Evolutionary conservation across 164 flowering plant genomes (phyloP).

Genomic region (Nymphaea colorata): DNA sequence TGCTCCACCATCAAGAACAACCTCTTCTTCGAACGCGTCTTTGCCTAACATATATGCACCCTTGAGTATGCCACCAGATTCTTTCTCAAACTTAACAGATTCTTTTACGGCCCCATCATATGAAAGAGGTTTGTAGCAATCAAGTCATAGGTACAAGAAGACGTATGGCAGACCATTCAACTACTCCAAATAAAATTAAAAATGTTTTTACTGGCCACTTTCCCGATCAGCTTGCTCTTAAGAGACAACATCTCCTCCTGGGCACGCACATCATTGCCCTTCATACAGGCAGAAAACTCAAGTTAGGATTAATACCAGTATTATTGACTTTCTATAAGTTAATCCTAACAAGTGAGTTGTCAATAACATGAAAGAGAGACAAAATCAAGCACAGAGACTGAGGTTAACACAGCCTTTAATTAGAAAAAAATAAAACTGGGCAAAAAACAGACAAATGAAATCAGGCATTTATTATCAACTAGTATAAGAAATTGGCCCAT

Average conservation of each 20-base stretch:
- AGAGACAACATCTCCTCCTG: conserved; percentile 72
- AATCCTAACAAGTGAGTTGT: not conserved
- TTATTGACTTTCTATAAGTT: not conserved
- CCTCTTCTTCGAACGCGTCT: too few species aligned
- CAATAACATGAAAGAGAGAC: not conserved
- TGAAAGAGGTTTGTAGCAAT: not conserved
- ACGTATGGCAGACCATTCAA: not conserved
- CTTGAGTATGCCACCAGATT: too few species aligned
- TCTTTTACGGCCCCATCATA: too few species aligned
- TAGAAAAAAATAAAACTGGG: too few species aligned
- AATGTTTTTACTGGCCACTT: conserved; percentile 64
- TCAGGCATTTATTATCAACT: too few species aligned
- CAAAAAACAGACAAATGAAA: too few species aligned
- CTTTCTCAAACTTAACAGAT: too few species aligned
- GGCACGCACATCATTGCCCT: conserved; percentile 62
- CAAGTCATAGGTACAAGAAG: not conserved
- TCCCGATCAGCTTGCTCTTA: conserved; percentile 43
- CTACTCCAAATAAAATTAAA: conserved; percentile 57
- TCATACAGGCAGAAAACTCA: conserved; percentile 3
- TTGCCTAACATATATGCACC: too few species aligned
- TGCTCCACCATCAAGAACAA: too few species aligned
- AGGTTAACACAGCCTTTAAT: not conserved
- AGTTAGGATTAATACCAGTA: not conserved
- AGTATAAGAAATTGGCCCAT: too few species aligned
- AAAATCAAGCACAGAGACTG: not conserved